A percentile compares a stretch with the other conserved stretches of the same genome.
These are phyloP conservation scores for Talaromyces sp. DNA, from an alignment of 2,329 filamentous ascomycete species.

Conservation along the genomic window DNA sequence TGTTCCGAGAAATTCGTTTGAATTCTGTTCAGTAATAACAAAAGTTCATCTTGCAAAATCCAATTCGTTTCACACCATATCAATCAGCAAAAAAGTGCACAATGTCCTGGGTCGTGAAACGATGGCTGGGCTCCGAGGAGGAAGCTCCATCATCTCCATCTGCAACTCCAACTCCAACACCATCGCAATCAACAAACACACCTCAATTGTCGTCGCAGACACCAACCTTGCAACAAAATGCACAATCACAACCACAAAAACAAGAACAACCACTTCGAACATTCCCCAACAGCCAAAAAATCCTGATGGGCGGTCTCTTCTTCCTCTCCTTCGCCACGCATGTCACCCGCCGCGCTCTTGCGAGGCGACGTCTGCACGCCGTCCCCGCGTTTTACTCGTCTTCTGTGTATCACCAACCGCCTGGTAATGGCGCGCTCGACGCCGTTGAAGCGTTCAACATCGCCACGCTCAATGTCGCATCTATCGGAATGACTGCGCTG, in stretches of 20 bases:
- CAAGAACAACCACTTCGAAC: slow-evolving; percentile 4
- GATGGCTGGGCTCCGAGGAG: slow-evolving; percentile 9
- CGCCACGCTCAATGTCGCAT: slow-evolving; percentile 79
- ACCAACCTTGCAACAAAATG: not conserved
- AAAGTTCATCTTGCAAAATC: not conserved
- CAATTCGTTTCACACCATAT: not conserved
- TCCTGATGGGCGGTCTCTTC: slow-evolving; percentile 69
- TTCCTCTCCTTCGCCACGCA: slow-evolving; percentile 70
- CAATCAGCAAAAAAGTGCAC: not conserved
- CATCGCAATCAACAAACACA: not conserved
- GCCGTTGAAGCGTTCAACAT: slow-evolving; percentile 78
- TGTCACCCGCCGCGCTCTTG: slow-evolving; percentile 66
- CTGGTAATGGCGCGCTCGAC: slow-evolving; percentile 62
- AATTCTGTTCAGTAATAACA: not conserved
- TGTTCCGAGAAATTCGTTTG: not conserved
- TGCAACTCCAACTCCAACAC: not conserved
- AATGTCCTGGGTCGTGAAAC: slow-evolving; percentile 11
- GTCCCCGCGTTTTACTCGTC: slow-evolving; percentile 65
- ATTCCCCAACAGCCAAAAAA: slow-evolving; percentile 29
- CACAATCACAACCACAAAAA: slow-evolving; percentile 7
- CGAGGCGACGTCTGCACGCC: slow-evolving; percentile 56
- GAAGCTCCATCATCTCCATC: not conserved
- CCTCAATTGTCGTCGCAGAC: not conserved
- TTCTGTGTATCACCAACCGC: slow-evolving; percentile 39
- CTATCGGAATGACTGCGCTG: slow-evolving; percentile 66